A percentile compares a stretch with the other conserved stretches of the same genome.
These are phyloP conservation scores for Porpolomopsis calyptriformis DNA, from an alignment of 768 basidiomycete species.

Conservation along the genomic window DNA sequence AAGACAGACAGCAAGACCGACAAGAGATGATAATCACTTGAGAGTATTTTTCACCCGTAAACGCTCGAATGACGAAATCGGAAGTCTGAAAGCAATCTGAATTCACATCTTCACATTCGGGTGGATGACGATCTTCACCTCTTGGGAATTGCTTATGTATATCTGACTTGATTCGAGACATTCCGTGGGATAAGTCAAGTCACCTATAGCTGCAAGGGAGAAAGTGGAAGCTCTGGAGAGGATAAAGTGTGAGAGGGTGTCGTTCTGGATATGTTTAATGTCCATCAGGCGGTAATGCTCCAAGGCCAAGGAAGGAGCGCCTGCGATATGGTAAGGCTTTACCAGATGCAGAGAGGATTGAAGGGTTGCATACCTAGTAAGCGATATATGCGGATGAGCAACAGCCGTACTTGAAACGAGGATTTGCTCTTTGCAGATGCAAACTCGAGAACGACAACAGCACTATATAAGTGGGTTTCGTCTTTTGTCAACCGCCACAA, in stretches of 20 bases:
- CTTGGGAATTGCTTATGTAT: constrained; percentile 68
- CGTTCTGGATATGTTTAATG: constrained; percentile 78
- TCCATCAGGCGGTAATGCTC: constrained; percentile 73
- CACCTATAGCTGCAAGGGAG: constrained; percentile 65
- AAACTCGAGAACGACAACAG: constrained; percentile 59
- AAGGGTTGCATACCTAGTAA: constrained; percentile 45
- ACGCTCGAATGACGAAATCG: constrained; percentile 72
- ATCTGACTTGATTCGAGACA: constrained; percentile 74
- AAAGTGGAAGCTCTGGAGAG: constrained; percentile 71
- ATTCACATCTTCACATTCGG: too few relatives aligned
- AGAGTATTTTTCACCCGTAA: constrained; percentile 72
- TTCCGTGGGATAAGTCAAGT: constrained; percentile 65
- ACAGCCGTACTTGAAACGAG: constrained; percentile 66
- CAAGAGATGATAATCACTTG: constrained; percentile 35
- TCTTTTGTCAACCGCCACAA: constrained; percentile 49
- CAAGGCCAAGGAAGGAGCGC: constrained; percentile 59
- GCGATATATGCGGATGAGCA: constrained; percentile 74
- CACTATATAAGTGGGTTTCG: constrained; percentile 51
- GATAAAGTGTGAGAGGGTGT: constrained; percentile 79
- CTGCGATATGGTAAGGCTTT: constrained; percentile 26
- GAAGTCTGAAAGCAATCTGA: constrained; percentile 39
- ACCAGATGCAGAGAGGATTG: constrained; percentile 1
- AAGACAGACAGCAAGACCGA: background rate
- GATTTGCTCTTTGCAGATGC: constrained; percentile 63
- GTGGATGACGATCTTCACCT: constrained; percentile 45